phyloP scores from a whole-genome alignment of 2,329 filamentous ascomycete species.

The Pseudofabraea citricarpa region DNA sequence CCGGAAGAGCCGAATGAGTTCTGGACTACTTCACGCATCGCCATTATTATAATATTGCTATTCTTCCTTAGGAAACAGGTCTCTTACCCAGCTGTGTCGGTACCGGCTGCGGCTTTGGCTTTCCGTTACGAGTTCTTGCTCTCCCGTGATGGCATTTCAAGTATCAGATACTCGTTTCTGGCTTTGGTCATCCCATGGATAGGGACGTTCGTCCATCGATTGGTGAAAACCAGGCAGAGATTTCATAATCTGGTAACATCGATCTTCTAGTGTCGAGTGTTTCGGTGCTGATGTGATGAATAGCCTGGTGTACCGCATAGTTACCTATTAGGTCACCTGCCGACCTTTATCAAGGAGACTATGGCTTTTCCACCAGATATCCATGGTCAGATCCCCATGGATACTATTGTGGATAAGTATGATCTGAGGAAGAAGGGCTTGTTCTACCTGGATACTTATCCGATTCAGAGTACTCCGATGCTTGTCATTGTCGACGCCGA shows the following conservation, averaged over 20 bases:
- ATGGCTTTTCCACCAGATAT: slow-evolving; percentile 3
- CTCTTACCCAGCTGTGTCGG: not conserved
- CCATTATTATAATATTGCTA: not conserved
- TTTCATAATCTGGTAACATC: not conserved
- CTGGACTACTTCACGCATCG: too few relatives aligned
- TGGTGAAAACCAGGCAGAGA: not conserved
- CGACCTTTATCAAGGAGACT: not conserved
- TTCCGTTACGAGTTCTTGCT: not conserved
- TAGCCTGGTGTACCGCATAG: slow-evolving; percentile 4
- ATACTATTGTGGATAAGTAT: not conserved
- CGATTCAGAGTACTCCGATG: slow-evolving; percentile 5
- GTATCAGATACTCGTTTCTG: slow-evolving; percentile 2
- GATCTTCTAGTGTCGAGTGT: not conserved
- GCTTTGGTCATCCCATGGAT: slow-evolving; percentile 4
- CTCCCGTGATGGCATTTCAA: slow-evolving; percentile 1
- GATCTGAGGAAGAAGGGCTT: slow-evolving; percentile 7
- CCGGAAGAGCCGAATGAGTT: too few relatives aligned
- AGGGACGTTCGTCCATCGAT: slow-evolving; percentile 1
- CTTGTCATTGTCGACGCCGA: slow-evolving; percentile 5
- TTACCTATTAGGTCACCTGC: slow-evolving; percentile 1
- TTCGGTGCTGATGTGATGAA: not conserved
- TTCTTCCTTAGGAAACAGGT: not conserved
- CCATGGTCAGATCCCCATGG: slow-evolving; percentile 2
- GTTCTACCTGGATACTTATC: slow-evolving; percentile 12
- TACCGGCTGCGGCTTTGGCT: not conserved